These are phyloP conservation scores for Russula griseocarnosa DNA, from an alignment of 768 basidiomycete genomes.

Conservation along the genomic window DNA sequence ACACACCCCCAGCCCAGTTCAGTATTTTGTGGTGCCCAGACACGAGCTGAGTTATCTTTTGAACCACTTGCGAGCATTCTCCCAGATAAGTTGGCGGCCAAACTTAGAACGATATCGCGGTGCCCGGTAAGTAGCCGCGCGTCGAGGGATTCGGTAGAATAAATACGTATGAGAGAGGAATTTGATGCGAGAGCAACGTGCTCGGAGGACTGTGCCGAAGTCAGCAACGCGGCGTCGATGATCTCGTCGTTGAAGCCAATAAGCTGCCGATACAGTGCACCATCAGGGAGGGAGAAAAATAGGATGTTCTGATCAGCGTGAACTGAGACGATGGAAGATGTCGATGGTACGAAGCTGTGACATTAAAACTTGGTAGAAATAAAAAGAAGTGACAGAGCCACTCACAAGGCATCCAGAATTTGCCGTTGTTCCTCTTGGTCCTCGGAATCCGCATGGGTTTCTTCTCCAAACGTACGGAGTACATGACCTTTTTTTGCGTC, in stretches of 20 bases:
- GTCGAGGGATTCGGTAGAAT: slow-evolving; percentile 71
- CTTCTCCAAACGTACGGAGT: slow-evolving; percentile 54
- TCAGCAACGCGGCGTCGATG: slow-evolving; percentile 81
- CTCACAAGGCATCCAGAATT: slow-evolving; percentile 79
- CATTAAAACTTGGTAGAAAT: slow-evolving; percentile 12
- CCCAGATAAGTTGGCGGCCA: slow-evolving; percentile 67
- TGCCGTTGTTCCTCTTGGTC: slow-evolving; percentile 78
- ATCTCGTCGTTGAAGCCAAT: slow-evolving; percentile 99
- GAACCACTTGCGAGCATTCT: slow-evolving; percentile 82
- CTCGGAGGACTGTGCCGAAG: slow-evolving; percentile 41
- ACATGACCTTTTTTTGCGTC: slow-evolving; percentile 64
- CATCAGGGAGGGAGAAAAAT: slow-evolving; percentile 74
- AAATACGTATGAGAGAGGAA: slow-evolving; percentile 90
- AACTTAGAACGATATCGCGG: slow-evolving; percentile 82
- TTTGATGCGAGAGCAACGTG: slow-evolving; percentile 96
- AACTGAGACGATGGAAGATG: slow-evolving; percentile 67
- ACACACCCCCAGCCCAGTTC: slow-evolving; percentile 68
- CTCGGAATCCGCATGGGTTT: slow-evolving; percentile 44
- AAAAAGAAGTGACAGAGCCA: slow-evolving; percentile 5
- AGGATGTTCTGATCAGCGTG: slow-evolving; percentile 98
- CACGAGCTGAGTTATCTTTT: slow-evolving; percentile 83
- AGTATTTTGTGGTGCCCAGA: slow-evolving; percentile 57
- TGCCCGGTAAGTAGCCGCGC: slow-evolving; percentile 86
- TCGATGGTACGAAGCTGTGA: slow-evolving; percentile 62
- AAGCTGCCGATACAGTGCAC: slow-evolving; percentile 67